These are phyloP conservation scores for Aegilops umbellulata DNA, from an alignment of 176 grass and related monocot genomes.

Conservation along the genomic window DNA sequence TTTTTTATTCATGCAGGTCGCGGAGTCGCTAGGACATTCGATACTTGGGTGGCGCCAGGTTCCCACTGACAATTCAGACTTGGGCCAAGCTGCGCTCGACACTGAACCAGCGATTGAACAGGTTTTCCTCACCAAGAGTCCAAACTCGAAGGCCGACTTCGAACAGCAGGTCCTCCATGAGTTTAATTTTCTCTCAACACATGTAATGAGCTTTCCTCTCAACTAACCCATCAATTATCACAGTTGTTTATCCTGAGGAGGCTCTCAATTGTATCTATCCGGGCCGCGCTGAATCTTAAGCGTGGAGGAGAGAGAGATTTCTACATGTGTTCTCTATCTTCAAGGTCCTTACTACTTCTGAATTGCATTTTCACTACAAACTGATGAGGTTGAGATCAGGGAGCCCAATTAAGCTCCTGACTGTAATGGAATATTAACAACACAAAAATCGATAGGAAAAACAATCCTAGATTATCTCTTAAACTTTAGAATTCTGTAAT, in stretches of 20 bases:
- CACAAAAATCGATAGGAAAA: background rate
- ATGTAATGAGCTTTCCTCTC: constrained; percentile 2
- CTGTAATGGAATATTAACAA: background rate
- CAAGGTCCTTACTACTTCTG: constrained; percentile 59
- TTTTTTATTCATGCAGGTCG: constrained; percentile 48
- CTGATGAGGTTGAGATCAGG: background rate
- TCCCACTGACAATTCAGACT: constrained; percentile 81
- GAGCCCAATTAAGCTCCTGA: background rate
- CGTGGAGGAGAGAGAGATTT: constrained; percentile 70
- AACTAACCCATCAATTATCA: constrained; percentile 16
- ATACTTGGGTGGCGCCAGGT: constrained; percentile 91
- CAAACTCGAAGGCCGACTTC: constrained; percentile 53
- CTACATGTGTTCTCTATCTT: constrained; percentile 98
- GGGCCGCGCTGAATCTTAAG: constrained; percentile 52
- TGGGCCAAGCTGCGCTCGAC: constrained; percentile 71
- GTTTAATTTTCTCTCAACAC: background rate
- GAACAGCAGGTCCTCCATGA: constrained; percentile 74
- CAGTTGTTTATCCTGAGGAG: constrained; percentile 90
- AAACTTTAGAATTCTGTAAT: background rate
- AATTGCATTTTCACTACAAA: background rate
- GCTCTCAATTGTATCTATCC: constrained; percentile 69
- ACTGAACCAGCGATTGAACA: constrained; percentile 89
- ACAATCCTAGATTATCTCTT: background rate
- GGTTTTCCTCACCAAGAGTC: constrained; percentile 76
- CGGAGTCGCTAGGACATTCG: constrained; percentile 68